phyloP scores from a whole-genome alignment of 768 basidiomycete species.

The Auricularia sp. region DNA sequence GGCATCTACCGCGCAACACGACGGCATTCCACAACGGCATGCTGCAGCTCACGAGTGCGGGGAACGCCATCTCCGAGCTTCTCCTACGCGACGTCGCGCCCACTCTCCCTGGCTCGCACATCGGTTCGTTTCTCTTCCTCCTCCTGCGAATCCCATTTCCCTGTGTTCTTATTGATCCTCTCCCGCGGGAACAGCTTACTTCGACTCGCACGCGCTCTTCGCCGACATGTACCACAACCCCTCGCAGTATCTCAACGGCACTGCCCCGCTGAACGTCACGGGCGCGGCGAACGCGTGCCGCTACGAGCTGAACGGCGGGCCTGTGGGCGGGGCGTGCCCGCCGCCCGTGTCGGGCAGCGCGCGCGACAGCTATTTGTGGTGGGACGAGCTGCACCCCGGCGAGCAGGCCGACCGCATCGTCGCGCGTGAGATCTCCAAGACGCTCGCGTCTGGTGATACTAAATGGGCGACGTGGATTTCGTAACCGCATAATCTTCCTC shows the following conservation, averaged over 20 bases:
- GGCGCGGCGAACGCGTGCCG: slow-evolving; percentile 42
- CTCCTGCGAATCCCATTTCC: too few species aligned
- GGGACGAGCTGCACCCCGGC: slow-evolving; percentile 51
- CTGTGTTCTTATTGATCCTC: too few species aligned
- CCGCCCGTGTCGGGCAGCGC: slow-evolving; percentile 30
- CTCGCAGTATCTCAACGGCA: slow-evolving; percentile 48
- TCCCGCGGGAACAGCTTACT: slow-evolving; percentile 31
- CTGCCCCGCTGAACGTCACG: slow-evolving; percentile 49
- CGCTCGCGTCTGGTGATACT: slow-evolving; percentile 28
- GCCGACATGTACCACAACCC: slow-evolving; percentile 48
- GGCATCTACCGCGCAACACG: slow-evolving; percentile 40
- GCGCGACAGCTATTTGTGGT: slow-evolving; percentile 55
- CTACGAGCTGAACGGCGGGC: slow-evolving; percentile 25
- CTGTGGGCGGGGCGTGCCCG: slow-evolving; percentile 13
- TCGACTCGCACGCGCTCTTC: slow-evolving; percentile 54
- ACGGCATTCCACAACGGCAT: slow-evolving; percentile 47
- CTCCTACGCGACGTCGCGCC: slow-evolving; percentile 42
- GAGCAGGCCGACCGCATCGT: slow-evolving; percentile 48
- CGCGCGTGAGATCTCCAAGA: slow-evolving; percentile 39
- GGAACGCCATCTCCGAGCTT: slow-evolving; percentile 44
- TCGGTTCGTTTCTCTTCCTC: slow-evolving; percentile 32
- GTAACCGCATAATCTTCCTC: not conserved
- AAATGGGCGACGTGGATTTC: slow-evolving; percentile 9
- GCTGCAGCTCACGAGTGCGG: slow-evolving; percentile 39
- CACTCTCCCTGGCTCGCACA: slow-evolving; percentile 41